A percentile compares a stretch with the other conserved stretches of the same genome.
Evolutionary conservation across 352 stramenopile genomes (phyloP).

Genomic region (Phytopythium kandeliae): DNA sequence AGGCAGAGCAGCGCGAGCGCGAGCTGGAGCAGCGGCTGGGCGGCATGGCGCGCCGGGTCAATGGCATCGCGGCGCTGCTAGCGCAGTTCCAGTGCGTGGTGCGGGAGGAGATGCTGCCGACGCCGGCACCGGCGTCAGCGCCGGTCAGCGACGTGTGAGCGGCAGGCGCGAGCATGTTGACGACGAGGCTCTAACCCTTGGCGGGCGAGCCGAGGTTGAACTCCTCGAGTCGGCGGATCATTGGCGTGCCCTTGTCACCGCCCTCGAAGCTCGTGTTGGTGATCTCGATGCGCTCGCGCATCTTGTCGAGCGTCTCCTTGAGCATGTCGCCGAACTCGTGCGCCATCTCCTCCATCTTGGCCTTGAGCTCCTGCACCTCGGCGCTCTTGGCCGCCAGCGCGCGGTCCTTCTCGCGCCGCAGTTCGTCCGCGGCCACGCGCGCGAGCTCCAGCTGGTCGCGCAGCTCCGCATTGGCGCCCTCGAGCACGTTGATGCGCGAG

Average conservation of each 20-base stretch:
- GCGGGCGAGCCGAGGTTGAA: constrained; percentile 56
- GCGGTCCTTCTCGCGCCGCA: constrained; percentile 89
- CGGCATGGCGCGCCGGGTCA: constrained; percentile 22
- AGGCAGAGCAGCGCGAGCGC: constrained; percentile 35
- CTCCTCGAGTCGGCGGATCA: constrained; percentile 83
- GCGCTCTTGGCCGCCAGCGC: constrained; percentile 86
- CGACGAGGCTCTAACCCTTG: not conserved
- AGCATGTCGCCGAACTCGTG: constrained; percentile 94
- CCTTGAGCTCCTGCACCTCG: constrained; percentile 88
- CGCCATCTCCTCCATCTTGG: constrained; percentile 94
- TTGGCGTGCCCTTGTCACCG: constrained; percentile 48
- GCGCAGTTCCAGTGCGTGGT: constrained; percentile 30
- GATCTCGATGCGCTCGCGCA: constrained; percentile 93
- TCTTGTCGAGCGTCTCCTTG: constrained; percentile 93
- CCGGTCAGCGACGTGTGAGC: not conserved
- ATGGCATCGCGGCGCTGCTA: constrained; percentile 29
- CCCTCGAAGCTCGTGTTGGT: constrained; percentile 88
- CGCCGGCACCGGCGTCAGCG: not conserved
- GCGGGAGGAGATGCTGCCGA: constrained; percentile 18
- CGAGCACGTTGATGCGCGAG: constrained; percentile 81
- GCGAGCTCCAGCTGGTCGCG: constrained; percentile 90
- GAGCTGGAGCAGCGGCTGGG: constrained; percentile 39
- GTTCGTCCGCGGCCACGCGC: constrained; percentile 82
- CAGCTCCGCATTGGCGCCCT: constrained; percentile 91
- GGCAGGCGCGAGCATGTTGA: not conserved